Evolutionary conservation across 441 rosid genomes (phyloP), one percentile per base, ranked within the genome.

Genomic region (Biscutella laevigata): DNA sequence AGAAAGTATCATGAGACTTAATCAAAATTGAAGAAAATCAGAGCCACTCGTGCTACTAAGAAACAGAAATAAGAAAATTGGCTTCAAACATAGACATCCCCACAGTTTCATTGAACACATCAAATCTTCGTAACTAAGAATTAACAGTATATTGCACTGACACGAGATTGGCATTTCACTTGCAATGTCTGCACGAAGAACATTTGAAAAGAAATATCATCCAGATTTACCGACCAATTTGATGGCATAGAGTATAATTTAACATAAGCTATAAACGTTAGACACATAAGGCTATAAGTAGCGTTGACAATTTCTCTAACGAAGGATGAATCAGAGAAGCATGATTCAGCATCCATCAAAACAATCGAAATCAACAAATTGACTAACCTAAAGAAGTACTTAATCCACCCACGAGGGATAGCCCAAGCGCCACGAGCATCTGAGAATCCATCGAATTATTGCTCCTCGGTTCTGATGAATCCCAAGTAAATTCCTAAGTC

Each of bases 391-490:
- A 8, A 44, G 95, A 92, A 63, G 95, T 88, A 72, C 96, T 87
- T 33, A 87, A 72, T 54, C 98, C 95, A 22, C 96, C 96, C 16
- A 91, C 88, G 38, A 84, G 96, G 21, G 96, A 91, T 14, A 91
- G 84, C 14, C 74, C 94, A 64, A 87, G 82, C 46, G 90, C 96
- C 16, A 91, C 82, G 54, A 77, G 10, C 53, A 91, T 82, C 75
- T 81, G 98, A 51, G 96, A 91, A 57, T 72, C 96, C 98, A 91
- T 83, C 58, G 56, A 11, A 14, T 26, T 25, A 17, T 25, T 30
- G 40, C 54, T 37, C 19, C 54, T 8, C 39, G 11, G 16, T 13
- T 17, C 15, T 16, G 22, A 19, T 14, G 3, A 2, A 0, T 21
- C 22, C 25, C 24, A 28, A 42, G 48, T 30, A 5, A 26, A 22